Evolutionary conservation across 2,329 filamentous ascomycete species (phyloP), one percentile per base, ranked within the genome.

Genomic region (Fusarium oxysporum): DNA sequence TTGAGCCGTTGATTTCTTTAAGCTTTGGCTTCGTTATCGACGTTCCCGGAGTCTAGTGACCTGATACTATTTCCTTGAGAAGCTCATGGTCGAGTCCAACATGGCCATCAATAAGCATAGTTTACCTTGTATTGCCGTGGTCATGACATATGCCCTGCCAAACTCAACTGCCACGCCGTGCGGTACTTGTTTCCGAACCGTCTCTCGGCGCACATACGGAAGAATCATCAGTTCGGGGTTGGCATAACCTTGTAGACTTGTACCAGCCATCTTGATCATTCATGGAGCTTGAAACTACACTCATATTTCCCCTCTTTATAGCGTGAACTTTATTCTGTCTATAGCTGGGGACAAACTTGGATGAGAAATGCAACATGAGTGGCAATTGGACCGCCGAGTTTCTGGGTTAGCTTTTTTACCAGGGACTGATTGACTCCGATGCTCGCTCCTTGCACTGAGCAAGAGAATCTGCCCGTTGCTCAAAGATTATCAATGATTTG

Each of bases 171-270:
- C 59, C 51, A 62, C 33, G 59, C 38, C 48, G 38, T 30, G 45
- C 21, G 21, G 10, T 21, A 28, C 23, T 40, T 28, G 35, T 19
- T 35, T 60, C 32, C 11, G 23, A 17, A 41, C 48, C 43, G 43
- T 48, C 30, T 38, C 61, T 65, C 65, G 50, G 61, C 48, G 60
- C 45, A 25, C 28, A 64, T 44, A 28, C 40, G 60, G 23, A 38
- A 38, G 30, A 28, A 32, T 58, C 35, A 37, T 32, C n/a, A 21
- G 50, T 25, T 30, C 17, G 25, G 17, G 19, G 21, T 32, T 55
- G 23, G n/a, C 21, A 28, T 28, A 28, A 53, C 25, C 47, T 50
- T 19, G 21, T 19, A 33, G 21, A 12, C 45, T 32, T 47, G 53
- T 25, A 35, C n/a, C 30, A 51, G n/a, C 32, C 48, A 51, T 33